These are phyloP conservation scores for Hypocreales sp. DNA, from an alignment of 2,329 filamentous ascomycete species.

Conservation along the genomic window DNA sequence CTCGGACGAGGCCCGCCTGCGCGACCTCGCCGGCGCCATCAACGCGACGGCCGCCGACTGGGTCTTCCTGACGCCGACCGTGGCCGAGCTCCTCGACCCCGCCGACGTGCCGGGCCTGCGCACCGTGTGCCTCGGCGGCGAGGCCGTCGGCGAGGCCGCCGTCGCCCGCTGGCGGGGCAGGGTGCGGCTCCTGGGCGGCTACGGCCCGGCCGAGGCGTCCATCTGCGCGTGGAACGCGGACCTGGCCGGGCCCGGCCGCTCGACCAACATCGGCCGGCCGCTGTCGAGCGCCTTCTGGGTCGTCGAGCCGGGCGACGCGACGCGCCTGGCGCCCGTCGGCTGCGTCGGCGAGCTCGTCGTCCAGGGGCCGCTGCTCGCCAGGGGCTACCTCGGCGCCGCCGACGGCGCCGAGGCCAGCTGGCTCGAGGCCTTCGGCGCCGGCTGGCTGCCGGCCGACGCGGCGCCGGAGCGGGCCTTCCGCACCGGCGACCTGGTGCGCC, in stretches of 20 bases:
- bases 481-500: neutral
- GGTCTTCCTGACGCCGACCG: neutral
- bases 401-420: neutral
- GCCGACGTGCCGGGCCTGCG: neutral
- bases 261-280: no score
- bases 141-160: no score
- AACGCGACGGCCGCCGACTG: neutral
- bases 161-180: no score
- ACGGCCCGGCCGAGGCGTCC: no score
- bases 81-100: neutral
- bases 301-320: neutral
- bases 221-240: no score
- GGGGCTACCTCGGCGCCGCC: neutral
- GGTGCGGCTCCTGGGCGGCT: no score
- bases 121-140: neutral
- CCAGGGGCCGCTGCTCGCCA: neutral
- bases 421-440: neutral
- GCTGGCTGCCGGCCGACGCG: neutral
- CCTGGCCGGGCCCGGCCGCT: no score
- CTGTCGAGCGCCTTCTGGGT: no score
- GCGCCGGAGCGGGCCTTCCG: neutral
- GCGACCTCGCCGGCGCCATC: slow-evolving; percentile 4
- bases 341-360: neutral
- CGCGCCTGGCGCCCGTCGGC: neutral
- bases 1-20: slow-evolving; percentile 3